Percentiles rank a stretch among this genome's conserved stretches.
phyloP scores from a whole-genome alignment of 306 rosid genomes.

The Pterocarpus macrocarpus region DNA sequence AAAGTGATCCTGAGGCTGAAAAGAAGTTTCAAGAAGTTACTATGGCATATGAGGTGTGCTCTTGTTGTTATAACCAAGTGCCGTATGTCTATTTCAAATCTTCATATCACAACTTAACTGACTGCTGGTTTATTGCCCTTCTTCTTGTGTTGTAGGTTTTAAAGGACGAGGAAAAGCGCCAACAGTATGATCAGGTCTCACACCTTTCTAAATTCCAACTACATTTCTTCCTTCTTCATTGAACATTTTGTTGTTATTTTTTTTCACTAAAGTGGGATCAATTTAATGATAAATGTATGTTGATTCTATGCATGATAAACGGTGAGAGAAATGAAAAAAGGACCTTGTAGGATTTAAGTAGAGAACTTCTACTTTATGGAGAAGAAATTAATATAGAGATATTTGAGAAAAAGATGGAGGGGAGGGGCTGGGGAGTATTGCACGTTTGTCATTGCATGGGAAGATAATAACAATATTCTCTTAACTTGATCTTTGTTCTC shows the following conservation, averaged over 20 bases:
- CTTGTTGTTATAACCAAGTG: slow-evolving; percentile 7
- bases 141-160: slow-evolving; percentile 63
- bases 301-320: slow-evolving; percentile 26
- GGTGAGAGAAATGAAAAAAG: background rate
- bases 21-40: slow-evolving; percentile 96
- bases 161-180: slow-evolving; percentile 91
- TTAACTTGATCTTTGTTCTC: background rate
- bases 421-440: background rate
- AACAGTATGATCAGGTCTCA: slow-evolving; percentile 85
- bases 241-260: background rate
- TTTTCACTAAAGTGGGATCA: slow-evolving; percentile 9
- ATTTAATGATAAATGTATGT: background rate
- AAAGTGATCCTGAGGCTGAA: slow-evolving; percentile 91
- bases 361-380: background rate
- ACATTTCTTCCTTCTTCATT: background rate
- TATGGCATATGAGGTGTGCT: slow-evolving; percentile 86
- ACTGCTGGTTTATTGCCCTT: slow-evolving; percentile 6
- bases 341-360: background rate
- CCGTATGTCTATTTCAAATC: slow-evolving; percentile 10
- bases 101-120: slow-evolving; percentile 22
- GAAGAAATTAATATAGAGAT: background rate
- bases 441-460: background rate
- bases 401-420: background rate
- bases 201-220: background rate
- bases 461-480: background rate